Percentiles rank a stretch among this genome's conserved stretches.
These are phyloP conservation scores for Polyplosphaeria fusca DNA, from an alignment of 495 filamentous ascomycete species.

Conservation along the genomic window DNA sequence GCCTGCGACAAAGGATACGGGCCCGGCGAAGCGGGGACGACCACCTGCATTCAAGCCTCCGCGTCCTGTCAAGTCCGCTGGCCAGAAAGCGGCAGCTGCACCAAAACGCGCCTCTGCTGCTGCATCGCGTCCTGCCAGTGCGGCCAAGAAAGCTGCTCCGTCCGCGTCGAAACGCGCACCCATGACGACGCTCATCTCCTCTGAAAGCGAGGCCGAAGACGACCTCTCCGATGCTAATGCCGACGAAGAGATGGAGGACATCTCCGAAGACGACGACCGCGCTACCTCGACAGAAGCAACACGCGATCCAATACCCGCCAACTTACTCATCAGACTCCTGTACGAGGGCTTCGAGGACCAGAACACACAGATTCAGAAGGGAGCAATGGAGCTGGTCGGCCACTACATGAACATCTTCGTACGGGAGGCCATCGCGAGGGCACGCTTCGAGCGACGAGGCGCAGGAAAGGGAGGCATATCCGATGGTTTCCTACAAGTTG, in stretches of 20 bases:
- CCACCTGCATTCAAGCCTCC: slow-evolving; percentile 33
- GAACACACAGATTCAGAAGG: slow-evolving; percentile 70
- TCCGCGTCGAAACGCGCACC: slow-evolving; percentile 1
- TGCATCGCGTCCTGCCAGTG: neutral
- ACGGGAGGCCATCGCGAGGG: slow-evolving; percentile 81
- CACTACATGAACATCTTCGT: slow-evolving; percentile 94
- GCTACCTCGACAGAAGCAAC: neutral
- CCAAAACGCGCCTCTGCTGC: slow-evolving; percentile 20
- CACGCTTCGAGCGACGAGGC: slow-evolving; percentile 64
- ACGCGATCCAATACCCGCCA: slow-evolving; percentile 62
- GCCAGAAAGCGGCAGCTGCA: slow-evolving; percentile 3
- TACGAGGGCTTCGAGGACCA: slow-evolving; percentile 71
- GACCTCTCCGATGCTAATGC: neutral
- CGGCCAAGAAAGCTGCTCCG: slow-evolving; percentile 6
- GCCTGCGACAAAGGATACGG: too few relatives aligned
- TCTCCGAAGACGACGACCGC: neutral
- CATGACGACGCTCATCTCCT: slow-evolving; percentile 19
- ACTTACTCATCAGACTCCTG: slow-evolving; percentile 69
- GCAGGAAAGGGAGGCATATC: slow-evolving; percentile 36
- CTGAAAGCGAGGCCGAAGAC: slow-evolving; percentile 19
- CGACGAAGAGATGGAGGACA: slow-evolving; percentile 79
- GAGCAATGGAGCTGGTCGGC: slow-evolving; percentile 72
- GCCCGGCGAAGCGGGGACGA: too few relatives aligned
- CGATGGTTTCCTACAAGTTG: slow-evolving; percentile 73
- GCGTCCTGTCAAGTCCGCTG: slow-evolving; percentile 27